These are phyloP conservation scores for Dentipellis sp. DNA, from an alignment of 768 basidiomycete genomes.

Conservation along the genomic window DNA sequence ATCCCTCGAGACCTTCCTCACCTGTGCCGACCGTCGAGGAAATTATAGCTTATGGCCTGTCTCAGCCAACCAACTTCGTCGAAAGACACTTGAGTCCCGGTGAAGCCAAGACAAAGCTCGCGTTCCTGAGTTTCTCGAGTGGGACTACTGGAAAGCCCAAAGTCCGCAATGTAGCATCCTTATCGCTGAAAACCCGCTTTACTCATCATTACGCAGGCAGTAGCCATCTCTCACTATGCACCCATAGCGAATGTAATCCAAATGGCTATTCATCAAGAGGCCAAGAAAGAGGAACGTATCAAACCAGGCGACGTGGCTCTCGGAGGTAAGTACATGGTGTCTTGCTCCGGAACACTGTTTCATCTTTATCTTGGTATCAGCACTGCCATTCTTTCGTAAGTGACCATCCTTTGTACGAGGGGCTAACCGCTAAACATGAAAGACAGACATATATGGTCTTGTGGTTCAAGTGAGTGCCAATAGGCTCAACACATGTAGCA, in stretches of 20 bases:
- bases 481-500: not conserved
- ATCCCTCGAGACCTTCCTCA: not conserved
- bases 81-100: constrained; percentile 42
- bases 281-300: constrained; percentile 28
- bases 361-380: constrained; percentile 9
- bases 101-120: constrained; percentile 51
- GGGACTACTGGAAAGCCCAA: constrained; percentile 57
- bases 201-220: constrained; percentile 34
- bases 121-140: constrained; percentile 66
- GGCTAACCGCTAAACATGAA: not conserved
- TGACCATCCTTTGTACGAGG: not conserved
- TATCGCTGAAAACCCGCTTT: constrained; percentile 22
- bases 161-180: constrained; percentile 1
- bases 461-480: constrained; percentile 18
- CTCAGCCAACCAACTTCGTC: constrained; percentile 27
- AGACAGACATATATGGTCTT: constrained; percentile 37
- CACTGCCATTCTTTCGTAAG: constrained; percentile 22
- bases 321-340: constrained; percentile 32
- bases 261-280: constrained; percentile 11
- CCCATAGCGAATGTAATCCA: constrained; percentile 45
- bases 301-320: constrained; percentile 48
- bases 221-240: constrained; percentile 51
- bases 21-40: constrained; percentile 30
- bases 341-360: not conserved
- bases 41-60: constrained; percentile 35